Evolutionary conservation across 192 early-diverging fungal genomes (phyloP).

Genomic region (Diversispora epigaea): DNA sequence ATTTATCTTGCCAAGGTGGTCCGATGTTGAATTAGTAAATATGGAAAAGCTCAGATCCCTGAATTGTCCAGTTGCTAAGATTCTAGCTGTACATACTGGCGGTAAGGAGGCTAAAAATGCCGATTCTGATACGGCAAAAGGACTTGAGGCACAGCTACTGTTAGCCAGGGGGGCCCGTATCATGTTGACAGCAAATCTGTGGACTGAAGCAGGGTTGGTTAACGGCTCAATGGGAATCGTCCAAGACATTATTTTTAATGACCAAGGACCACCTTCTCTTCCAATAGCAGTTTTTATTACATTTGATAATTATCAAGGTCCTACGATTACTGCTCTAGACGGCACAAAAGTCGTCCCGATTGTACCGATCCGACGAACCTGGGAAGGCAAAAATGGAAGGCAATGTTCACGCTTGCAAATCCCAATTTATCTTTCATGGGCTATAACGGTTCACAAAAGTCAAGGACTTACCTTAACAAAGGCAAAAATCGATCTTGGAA

Average conservation of each 20-base stretch:
- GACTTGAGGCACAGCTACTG: neutral
- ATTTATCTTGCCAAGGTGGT: neutral
- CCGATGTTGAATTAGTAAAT: neutral
- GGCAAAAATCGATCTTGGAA: slow-evolving; percentile 7
- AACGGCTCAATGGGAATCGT: neutral
- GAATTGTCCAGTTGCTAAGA: neutral
- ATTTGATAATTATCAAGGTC: neutral
- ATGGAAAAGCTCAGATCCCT: neutral
- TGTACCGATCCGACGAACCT: neutral
- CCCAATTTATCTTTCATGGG: neutral
- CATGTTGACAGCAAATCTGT: neutral
- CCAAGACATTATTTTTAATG: neutral
- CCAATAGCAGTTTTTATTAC: neutral
- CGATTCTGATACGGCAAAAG: no score
- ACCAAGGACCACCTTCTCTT: neutral
- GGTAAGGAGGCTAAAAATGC: no score
- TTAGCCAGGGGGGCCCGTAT: neutral
- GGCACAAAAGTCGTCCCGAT: slow-evolving; percentile 8
- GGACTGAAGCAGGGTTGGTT: neutral
- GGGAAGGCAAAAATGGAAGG: neutral
- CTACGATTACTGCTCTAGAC: neutral
- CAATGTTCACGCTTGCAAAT: neutral
- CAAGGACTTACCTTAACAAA: neutral
- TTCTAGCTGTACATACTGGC: neutral
- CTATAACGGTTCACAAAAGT: slow-evolving; percentile 10